A percentile compares a stretch with the other conserved stretches of the same genome.
phyloP scores from a whole-genome alignment of 208 protist genomes.

The Leishmania amazonensis region DNA sequence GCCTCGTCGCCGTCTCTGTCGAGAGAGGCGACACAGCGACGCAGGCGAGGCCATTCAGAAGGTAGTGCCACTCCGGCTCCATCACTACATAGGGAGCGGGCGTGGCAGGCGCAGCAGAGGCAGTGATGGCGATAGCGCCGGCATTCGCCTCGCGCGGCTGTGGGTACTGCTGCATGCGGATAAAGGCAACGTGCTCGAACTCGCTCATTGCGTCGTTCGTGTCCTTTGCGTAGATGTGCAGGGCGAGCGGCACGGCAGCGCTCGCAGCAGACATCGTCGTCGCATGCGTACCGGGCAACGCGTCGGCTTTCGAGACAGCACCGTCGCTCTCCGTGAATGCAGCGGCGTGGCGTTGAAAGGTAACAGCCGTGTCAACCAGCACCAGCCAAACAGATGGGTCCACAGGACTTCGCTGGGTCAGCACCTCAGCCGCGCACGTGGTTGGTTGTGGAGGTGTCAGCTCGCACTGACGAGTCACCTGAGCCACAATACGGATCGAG shows the following conservation, averaged over 20 bases:
- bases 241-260: slow-evolving; percentile 11
- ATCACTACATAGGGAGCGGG: slow-evolving; percentile 1
- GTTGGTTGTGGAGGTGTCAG: slow-evolving; percentile 41
- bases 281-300: neutral
- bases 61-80: slow-evolving; percentile 22
- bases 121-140: slow-evolving; percentile 4
- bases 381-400: slow-evolving; percentile 66
- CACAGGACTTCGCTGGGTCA: slow-evolving; percentile 61
- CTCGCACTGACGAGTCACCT: slow-evolving; percentile 31
- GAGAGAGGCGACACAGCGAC: slow-evolving; percentile 3
- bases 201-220: slow-evolving; percentile 17
- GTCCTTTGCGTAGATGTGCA: slow-evolving; percentile 35
- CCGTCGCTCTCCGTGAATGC: neutral
- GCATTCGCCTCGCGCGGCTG: slow-evolving; percentile 3
- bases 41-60: slow-evolving; percentile 23
- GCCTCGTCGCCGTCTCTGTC: neutral
- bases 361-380: slow-evolving; percentile 51
- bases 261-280: neutral
- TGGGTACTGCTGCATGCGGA: slow-evolving; percentile 38
- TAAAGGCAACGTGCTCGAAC: slow-evolving; percentile 67
- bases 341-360: slow-evolving; percentile 50
- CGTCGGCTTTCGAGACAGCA: neutral
- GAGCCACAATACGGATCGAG: slow-evolving; percentile 21
- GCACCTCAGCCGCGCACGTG: slow-evolving; percentile 45
- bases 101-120: neutral